Evolutionary conservation across 1,139 yeast genomes (phyloP), one percentile per base, ranked within the genome.

Genomic region (Arxiozyma bovina): DNA sequence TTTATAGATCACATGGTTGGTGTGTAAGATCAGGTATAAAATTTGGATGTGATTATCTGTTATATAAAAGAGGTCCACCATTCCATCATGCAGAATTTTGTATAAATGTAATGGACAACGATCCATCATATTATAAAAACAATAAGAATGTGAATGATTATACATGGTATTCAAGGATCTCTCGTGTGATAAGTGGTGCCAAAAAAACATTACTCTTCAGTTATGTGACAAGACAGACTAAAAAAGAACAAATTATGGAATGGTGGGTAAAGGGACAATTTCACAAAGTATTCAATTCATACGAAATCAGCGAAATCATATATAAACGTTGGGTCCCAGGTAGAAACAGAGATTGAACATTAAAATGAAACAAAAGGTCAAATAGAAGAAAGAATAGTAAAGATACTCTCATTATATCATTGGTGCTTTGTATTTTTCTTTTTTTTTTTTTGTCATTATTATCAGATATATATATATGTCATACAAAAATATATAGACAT

Each of bases 61-160:
- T 93, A 8, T 93, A 93, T 68, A 82, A 85, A 55, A 76, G 93
- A 55, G 99, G 99, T 0, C 99, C 99, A 11, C 97, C 97, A 0
- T 90, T 91, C 67, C 81, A 85, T 50, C 99, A 93, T 68, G 98
- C 99, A 0, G 96, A 90, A 63, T 88, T 81, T 68, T 88, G 94
- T 4, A 67, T 83, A 1, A 68, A 79, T 61, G 75, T 87, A 0
- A 60, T 83, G 82, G 75, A 73, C 78, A 56, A 80, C 30, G 55
- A 61, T 7, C 34, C 48, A 1, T 38, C 42, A 4, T 17, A 22
- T 15, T 15, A 34, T 34, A 23, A n/a, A 43, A 21, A 22, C 22
- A 23, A 43, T 8, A 60, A 54, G 18, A 23, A 12, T 7, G 47
- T 59, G 2, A 57, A 60, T 23, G 69, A 66, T 45, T 67, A 67